Conservation (phyloP, 371 early-diverging fungal genomes). For the Mucor lusitanicus region DNA sequence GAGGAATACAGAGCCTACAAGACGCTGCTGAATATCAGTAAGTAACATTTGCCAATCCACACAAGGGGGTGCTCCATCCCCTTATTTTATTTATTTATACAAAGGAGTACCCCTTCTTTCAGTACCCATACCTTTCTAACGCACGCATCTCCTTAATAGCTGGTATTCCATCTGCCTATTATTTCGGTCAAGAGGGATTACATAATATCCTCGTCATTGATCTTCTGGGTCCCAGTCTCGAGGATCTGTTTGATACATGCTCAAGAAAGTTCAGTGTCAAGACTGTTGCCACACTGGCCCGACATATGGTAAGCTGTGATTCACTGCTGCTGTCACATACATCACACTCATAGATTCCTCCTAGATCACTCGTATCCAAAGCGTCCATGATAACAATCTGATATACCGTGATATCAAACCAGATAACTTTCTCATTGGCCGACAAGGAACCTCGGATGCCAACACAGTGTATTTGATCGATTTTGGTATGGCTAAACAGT, state of each 20-base stretch:
- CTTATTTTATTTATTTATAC: background rate
- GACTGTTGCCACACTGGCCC: slow-evolving; percentile 94
- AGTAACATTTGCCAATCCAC: slow-evolving; percentile 12
- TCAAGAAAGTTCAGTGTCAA: slow-evolving; percentile 87
- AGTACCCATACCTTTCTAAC: background rate
- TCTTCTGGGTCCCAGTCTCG: slow-evolving; percentile 92
- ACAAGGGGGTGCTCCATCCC: background rate
- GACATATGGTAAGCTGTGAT: slow-evolving; percentile 75
- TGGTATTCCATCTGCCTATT: slow-evolving; percentile 88
- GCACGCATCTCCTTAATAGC: slow-evolving; percentile 28
- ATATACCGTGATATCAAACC: slow-evolving; percentile 99
- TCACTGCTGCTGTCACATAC: background rate
- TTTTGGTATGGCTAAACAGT: slow-evolving; percentile 98
- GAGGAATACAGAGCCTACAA: slow-evolving; percentile 94
- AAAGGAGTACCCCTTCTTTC: background rate
- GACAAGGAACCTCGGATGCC: slow-evolving; percentile 67
- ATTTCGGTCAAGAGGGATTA: slow-evolving; percentile 94
- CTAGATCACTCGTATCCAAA: slow-evolving; percentile 87
- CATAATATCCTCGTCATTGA: slow-evolving; percentile 96
- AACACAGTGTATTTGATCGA: slow-evolving; percentile 85
- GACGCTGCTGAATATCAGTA: slow-evolving; percentile 76
- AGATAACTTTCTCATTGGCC: slow-evolving; percentile 97
- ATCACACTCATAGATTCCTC: background rate
- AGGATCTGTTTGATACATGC: slow-evolving; percentile 95
- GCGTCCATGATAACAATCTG: slow-evolving; percentile 91